These are phyloP conservation scores for Hymenoscyphus linearis DNA, from an alignment of 2,329 filamentous ascomycete species.

Conservation along the genomic window DNA sequence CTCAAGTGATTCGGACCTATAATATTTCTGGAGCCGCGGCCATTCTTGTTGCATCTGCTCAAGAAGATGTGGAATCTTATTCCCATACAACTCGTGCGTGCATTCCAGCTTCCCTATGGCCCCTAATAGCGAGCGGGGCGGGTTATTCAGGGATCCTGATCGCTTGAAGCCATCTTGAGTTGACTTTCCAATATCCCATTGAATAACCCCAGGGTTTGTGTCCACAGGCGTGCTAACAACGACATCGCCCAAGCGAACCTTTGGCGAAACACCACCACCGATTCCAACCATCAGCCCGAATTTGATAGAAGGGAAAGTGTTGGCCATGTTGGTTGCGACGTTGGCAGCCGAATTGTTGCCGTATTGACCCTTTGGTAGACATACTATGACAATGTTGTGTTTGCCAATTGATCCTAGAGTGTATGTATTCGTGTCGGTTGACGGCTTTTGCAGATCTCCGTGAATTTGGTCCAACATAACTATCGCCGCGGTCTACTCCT, in stretches of 20 bases:
- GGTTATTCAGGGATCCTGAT: conserved; percentile 10
- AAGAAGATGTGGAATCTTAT: too few relatives aligned
- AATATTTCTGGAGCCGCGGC: too few relatives aligned
- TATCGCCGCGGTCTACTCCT: conserved; percentile 7
- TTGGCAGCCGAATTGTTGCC: conserved; percentile 31
- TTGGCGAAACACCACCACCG: conserved; percentile 17
- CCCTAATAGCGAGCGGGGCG: conserved; percentile 9
- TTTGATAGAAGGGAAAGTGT: conserved; percentile 26
- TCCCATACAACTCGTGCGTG: too few relatives aligned
- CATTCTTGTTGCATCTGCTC: too few relatives aligned
- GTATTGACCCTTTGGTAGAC: conserved; percentile 30
- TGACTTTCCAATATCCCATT: conserved; percentile 22
- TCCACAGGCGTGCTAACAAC: conserved; percentile 13
- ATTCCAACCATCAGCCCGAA: conserved; percentile 18
- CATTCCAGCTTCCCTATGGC: conserved; percentile 8
- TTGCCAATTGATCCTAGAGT: conserved; percentile 22
- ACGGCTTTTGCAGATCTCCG: neutral
- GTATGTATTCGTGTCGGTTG: conserved; percentile 25
- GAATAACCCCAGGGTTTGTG: conserved; percentile 12
- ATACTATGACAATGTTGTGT: conserved; percentile 29
- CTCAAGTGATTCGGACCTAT: too few relatives aligned
- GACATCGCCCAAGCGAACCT: conserved; percentile 19
- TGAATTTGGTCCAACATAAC: conserved; percentile 26
- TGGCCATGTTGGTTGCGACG: conserved; percentile 30
- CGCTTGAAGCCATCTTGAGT: conserved; percentile 6